Base-by-base conservation (phyloP, 345 rosid species). In the Moricandia arvensis region DNA sequence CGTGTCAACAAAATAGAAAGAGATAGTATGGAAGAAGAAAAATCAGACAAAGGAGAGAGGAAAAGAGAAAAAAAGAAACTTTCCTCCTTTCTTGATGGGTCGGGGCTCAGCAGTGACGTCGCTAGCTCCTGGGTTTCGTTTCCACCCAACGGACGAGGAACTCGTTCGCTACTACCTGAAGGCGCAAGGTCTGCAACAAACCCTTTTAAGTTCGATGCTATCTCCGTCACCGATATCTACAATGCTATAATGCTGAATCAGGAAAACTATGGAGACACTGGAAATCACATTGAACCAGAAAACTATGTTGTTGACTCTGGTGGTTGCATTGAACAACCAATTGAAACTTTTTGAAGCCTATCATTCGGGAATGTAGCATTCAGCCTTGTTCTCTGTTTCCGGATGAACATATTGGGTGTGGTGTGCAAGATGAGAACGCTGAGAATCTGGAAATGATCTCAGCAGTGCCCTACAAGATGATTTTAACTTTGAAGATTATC, bases 141-240 rank as follows among this genome's bases (percentile, higher is more conserved):
- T 92, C 77, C 98, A 89, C 79, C 99, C 99, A 0, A 95, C 98
- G 17, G 99, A 95, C 31, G 99, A 90, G 75, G 99, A 95, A 71
- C 87, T 95, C 26, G 86, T 92, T 18, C 83, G 96, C 9, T 95
- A 89, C 75, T 95, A 95, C 82, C 88, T 95, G 5, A 90, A 86
- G n/a, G 49, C 86, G 96, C 31, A 95, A 90, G 82, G 84, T 90
- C 72, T 81, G 87, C 67, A 85, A 88, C 69, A 90, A 76, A 72
- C 94, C 93, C 54, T 84, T n/a, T 88, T 65, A 86, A 91, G 15
- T 80, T 89, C 63, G 91, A 95, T 69, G 82, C 96, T 3, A 90
- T 95, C 49, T 87, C 94, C 75, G 96, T 88, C 72, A 67, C 84
- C 78, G 97, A 95, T 74, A 64, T 95, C 59, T 95, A 95, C 80